Evolutionary conservation across 306 rosid species (phyloP), one percentile per base, ranked within the genome.

Genomic region (Mimosa bimucronata): DNA sequence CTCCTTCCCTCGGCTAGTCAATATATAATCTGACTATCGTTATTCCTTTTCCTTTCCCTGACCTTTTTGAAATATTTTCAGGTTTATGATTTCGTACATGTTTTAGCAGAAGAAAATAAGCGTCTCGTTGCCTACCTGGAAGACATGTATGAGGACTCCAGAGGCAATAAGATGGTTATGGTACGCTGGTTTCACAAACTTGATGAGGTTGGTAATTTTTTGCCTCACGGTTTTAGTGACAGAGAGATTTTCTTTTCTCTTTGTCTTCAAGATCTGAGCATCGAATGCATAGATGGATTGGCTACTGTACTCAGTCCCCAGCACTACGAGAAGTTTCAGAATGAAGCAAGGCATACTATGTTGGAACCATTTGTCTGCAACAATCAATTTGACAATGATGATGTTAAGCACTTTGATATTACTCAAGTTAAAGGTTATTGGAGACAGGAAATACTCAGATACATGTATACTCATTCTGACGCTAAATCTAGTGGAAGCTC

Each of bases 241-340:
- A 88, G 98, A 77, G 97, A 94, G 94, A 88, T 94, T 91, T 94
- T 91, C 89, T 91, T 87, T 82, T 92, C 98, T 84, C 95, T 88
- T 68, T 91, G 93, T 91, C 97, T 90, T 83, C 98, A 94, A 92
- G 97, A 92, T 90, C 95, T 94, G 87, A 94, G 95, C 82, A 87
- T 92, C 82, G 98, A 92, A 83, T 94, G 98, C 94, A 91, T 94
- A 74, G 98, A 94, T 90, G 98, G 97, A 74, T 80, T 90, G 88
- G 91, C 97, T 66, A 83, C 89, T 7, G 96, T 94, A 76, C 97
- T 94, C 89, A 88, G 97, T 74, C 97, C 92, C 37, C 86, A 78
- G 77, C 97, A 94, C 76, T 94, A 86, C 77, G 85, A 84, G 77
- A 88, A 85, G 85, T 91, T 86, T 73, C 83, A 64, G 87, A 87